Percentiles rank a stretch among this genome's conserved stretches.
phyloP scores from a whole-genome alignment of 306 rosid species.

The Pterocarpus macrocarpus region DNA sequence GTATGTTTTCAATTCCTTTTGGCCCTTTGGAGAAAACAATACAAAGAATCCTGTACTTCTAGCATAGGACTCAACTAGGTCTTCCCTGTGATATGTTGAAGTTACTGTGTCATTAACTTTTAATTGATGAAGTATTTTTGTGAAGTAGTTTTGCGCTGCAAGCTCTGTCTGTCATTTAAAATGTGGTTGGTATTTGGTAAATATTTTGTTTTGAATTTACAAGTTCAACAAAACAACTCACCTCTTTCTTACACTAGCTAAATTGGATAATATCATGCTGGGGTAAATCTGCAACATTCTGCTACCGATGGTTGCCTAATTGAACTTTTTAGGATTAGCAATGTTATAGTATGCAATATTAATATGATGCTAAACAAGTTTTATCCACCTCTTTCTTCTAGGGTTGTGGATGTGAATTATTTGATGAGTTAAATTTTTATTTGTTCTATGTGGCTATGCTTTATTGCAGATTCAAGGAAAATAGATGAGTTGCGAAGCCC shows the following conservation, averaged over 20 bases:
- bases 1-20: slow-evolving; percentile 18
- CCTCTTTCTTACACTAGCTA: slow-evolving; percentile 9
- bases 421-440: not conserved
- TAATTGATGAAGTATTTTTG: slow-evolving; percentile 6
- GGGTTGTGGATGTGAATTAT: slow-evolving; percentile 15
- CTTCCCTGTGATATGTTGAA: slow-evolving; percentile 6
- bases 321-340: not conserved
- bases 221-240: not conserved
- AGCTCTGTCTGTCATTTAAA: not conserved
- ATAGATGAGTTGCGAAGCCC: slow-evolving; percentile 71
- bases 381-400: not conserved
- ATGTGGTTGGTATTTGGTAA: not conserved
- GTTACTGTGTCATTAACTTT: not conserved
- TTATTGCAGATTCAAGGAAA: slow-evolving; percentile 65
- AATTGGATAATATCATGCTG: slow-evolving; percentile 19
- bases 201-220: slow-evolving; percentile 8
- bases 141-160: slow-evolving; percentile 36
- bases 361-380: slow-evolving; percentile 10
- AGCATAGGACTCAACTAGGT: not conserved
- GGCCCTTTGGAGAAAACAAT: not conserved
- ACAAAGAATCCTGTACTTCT: not conserved
- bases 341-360: slow-evolving; percentile 16
- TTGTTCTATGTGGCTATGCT: slow-evolving; percentile 31
- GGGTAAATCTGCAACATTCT: slow-evolving; percentile 12
- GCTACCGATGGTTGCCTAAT: not conserved